Evolutionary conservation across 2,329 filamentous ascomycete genomes (phyloP).

Genomic region (Fusarium lyarnte): DNA sequence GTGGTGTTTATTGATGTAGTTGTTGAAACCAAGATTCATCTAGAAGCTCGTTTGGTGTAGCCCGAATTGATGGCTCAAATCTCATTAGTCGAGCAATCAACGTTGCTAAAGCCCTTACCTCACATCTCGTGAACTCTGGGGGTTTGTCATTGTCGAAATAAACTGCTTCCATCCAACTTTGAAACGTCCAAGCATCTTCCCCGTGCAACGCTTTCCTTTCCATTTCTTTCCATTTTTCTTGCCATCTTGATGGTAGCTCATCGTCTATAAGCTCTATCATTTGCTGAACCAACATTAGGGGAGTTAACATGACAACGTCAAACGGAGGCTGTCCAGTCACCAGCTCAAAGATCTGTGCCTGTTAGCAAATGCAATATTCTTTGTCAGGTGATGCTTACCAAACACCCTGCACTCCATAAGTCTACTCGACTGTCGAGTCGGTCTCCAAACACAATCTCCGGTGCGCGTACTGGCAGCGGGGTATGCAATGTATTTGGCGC

Average conservation of each 20-base stretch:
- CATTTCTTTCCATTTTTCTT: conserved; percentile 18
- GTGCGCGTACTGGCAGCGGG: conserved; percentile 26
- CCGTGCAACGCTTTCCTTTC: not conserved
- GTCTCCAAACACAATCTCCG: conserved; percentile 38
- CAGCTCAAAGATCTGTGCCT: conserved; percentile 34
- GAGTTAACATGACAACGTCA: conserved; percentile 26
- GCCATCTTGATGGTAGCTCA: conserved; percentile 27
- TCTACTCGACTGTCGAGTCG: conserved; percentile 28
- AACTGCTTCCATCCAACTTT: conserved; percentile 28
- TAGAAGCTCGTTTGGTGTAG: conserved; percentile 15
- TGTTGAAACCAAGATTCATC: conserved; percentile 12
- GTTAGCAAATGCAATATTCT: not conserved
- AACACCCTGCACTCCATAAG: conserved; percentile 34
- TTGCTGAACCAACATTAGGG: conserved; percentile 18
- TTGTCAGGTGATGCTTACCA: conserved; percentile 2
- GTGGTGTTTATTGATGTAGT: not conserved
- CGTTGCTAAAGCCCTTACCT: not conserved
- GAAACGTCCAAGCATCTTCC: not conserved
- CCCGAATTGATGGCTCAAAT: conserved; percentile 33
- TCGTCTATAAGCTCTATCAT: conserved; percentile 28
- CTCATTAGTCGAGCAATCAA: conserved; percentile 22
- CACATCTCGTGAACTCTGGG: conserved; percentile 5
- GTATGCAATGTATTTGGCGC: conserved; percentile 19
- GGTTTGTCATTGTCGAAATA: conserved; percentile 22
- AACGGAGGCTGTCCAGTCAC: conserved; percentile 40